Evolutionary conservation across 345 rosid species (phyloP), one percentile per base, ranked within the genome.

Genomic region (Populus tremula): DNA sequence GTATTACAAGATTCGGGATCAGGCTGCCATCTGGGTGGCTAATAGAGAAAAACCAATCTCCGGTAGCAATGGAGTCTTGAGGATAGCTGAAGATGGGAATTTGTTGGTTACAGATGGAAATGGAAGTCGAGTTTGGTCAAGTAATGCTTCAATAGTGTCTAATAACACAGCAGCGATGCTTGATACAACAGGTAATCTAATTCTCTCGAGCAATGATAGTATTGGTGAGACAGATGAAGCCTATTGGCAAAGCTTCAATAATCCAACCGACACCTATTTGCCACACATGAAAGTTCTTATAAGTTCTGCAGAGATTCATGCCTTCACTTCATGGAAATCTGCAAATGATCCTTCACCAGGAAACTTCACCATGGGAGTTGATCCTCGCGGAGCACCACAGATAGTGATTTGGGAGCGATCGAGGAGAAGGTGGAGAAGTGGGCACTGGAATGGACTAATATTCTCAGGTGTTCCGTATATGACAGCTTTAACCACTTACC

Each of bases 351-450:
- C 84, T 67, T 81, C 84, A 49, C 77, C 69, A 27, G 84, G 84
- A n/a, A 81, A 77, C 54, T 81, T 56, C 23, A 81, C 39, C 0
- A 14, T 89, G 78, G 96, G 97, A 0, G 9, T 91, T 29, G 94
- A 92, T 79, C 87, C 96, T 8, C 54, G 76, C 2, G 92, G 89
- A 14, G 85, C 91, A 2, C 97, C 96, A 4, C 94, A 91, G 87
- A 87, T 94, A 23, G 90, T 94, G 47, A 79, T 91, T n/a, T 92
- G 94, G 97, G 87, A 90, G 16, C 35, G 70, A 0, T 67, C 68
- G 33, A 84, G 39, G 18, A 86, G 94, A 63, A 56, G 81, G 63
- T 94, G 98, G 98, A 82, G 96, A 84, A 91, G 97, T 31, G 97
- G 98, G 4, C 90, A 88, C 9, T 94, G 98, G 98, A 86, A 90